phyloP scores from a whole-genome alignment of 495 filamentous ascomycete genomes.

The Podospora bellae-mahoneyi region DNA sequence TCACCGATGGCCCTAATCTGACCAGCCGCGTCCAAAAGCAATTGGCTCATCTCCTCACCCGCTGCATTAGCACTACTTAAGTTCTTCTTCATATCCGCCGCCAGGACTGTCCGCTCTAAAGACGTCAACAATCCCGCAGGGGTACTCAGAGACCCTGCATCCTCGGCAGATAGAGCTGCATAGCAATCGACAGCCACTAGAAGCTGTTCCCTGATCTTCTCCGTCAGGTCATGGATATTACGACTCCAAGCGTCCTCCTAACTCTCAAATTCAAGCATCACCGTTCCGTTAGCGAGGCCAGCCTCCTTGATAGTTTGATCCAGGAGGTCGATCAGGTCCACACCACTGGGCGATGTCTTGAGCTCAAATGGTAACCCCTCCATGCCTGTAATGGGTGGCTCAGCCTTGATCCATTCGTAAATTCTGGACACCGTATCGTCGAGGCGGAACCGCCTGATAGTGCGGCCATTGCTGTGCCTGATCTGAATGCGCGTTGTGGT shows the following conservation, averaged over 20 bases:
- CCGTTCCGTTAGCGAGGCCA: conserved; percentile 81
- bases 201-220: not conserved
- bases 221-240: not conserved
- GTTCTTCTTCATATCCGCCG: no score
- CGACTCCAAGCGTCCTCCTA: conserved; percentile 36
- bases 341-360: conserved; percentile 63
- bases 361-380: conserved; percentile 78
- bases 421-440: conserved; percentile 76
- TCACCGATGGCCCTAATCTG: no score
- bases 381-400: conserved; percentile 65
- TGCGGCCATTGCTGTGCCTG: conserved; percentile 70
- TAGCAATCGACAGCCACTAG: not conserved
- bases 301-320: conserved; percentile 73
- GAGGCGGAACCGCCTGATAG: conserved; percentile 78
- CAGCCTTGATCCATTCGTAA: conserved; percentile 95
- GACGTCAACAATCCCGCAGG: no score
- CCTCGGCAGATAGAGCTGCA: no score
- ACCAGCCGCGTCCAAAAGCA: no score
- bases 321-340: conserved; percentile 73
- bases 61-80: no score
- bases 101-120: no score
- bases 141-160: no score
- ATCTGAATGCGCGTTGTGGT: conserved; percentile 88
- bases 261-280: conserved; percentile 88
- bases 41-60: no score